Base-by-base conservation (phyloP, 2,329 filamentous ascomycete species). In the Grosmannia clavigera region DNA sequence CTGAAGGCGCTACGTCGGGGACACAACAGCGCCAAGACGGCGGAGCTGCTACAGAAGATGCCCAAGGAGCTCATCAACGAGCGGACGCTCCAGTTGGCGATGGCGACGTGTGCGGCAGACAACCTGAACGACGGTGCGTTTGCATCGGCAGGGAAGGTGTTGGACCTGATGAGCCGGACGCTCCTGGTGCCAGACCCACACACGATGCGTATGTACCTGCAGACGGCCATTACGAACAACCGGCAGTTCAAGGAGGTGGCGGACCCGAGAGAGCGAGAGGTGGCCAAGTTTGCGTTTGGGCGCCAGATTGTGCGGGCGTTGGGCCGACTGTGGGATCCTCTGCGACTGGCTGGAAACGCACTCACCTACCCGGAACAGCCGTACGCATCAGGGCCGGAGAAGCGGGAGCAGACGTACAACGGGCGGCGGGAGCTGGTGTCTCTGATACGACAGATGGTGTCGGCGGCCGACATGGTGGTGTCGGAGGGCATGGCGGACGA, bases 41-140 rank as follows among this genome's bases (percentile, higher is more conserved):
- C 84, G 16, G 74, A 80, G 16, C 69, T 87, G n/a, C 69, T 96
- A 25, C 69, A 74, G 29, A 68, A 75, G 22, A 80, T 86, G 67
- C 81, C 81, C 2, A 66, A 67, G 27, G 67, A 73, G 7, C 65
- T 75, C 62, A 68, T 81, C 48, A 72, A 69, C 60, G 66, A 68
- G 40, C 80, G 79, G 61, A 83, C 83, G 11, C 89, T 91, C 73
- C 81, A 82, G 58, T 80, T 90, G 55, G 90, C 87, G 59, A 83
- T 96, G 76, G 79, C 80, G 64, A 79, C 83, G 5, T 96, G 91
- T 70, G 74, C 83, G 29, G 81, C 86, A 60, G 90, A 96, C 75
- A 86, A 84, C 68, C 84, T 85, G 60, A 96, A 95, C 70, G 76
- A 71, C n/a, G 81, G 85, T 58, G 81, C 82, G 27, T 80, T 95